phyloP scores from a whole-genome alignment of 2,329 filamentous ascomycete species.

The Xylaria multiplex region DNA sequence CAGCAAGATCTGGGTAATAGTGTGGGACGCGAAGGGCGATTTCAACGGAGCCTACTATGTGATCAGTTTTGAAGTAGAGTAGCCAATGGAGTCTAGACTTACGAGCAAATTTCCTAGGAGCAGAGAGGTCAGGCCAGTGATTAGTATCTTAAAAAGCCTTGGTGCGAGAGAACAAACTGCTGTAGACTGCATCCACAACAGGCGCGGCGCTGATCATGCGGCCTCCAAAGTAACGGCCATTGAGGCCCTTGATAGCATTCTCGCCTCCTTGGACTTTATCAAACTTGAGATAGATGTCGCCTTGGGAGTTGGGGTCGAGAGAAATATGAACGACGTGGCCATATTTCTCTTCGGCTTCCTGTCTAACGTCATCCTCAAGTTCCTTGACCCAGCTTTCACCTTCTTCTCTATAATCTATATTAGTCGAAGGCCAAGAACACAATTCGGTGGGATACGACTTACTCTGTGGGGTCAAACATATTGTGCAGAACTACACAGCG shows the following conservation, averaged over 20 bases:
- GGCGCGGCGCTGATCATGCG: slow-evolving; percentile 92
- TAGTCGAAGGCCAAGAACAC: slow-evolving; percentile 43
- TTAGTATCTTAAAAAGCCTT: slow-evolving; percentile 79
- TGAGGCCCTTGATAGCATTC: slow-evolving; percentile 97
- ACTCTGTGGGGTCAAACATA: slow-evolving; percentile 94
- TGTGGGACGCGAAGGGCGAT: slow-evolving; percentile 25
- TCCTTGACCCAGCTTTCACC: slow-evolving; percentile 91
- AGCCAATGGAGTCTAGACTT: slow-evolving; percentile 24
- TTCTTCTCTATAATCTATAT: slow-evolving; percentile 73
- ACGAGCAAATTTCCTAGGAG: slow-evolving; percentile 59
- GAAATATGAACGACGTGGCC: slow-evolving; percentile 97
- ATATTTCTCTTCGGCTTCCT: slow-evolving; percentile 94
- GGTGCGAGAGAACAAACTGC: slow-evolving; percentile 90
- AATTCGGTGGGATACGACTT: slow-evolving; percentile 57
- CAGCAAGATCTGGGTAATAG: slow-evolving; percentile 29
- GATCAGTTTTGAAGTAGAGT: slow-evolving; percentile 3
- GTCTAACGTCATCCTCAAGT: slow-evolving; percentile 90
- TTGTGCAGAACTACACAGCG: slow-evolving; percentile 94
- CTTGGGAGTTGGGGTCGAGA: slow-evolving; percentile 90
- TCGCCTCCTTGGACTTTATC: slow-evolving; percentile 94
- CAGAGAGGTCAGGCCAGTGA: slow-evolving; percentile 56
- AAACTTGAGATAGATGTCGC: slow-evolving; percentile 99
- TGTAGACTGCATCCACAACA: slow-evolving; percentile 98
- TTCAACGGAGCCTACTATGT: slow-evolving; percentile 23
- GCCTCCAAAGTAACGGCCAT: slow-evolving; percentile 94